Base-by-base conservation (phyloP, 192 early-diverging fungal species). In the Podila horticola region DNA sequence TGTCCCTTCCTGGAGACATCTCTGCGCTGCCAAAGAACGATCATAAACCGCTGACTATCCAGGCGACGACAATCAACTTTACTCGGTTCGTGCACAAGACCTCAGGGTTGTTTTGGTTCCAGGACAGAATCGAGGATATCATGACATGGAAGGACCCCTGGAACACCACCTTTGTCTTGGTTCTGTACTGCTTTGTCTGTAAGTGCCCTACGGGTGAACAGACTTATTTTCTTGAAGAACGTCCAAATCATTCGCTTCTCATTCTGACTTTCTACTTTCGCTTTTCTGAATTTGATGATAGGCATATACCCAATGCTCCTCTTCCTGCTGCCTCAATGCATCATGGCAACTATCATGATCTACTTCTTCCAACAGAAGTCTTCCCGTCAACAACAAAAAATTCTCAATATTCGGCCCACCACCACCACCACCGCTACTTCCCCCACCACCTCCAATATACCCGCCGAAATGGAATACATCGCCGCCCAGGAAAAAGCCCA, bases 131-230 rank as follows among this genome's bases (percentile, higher is more conserved):
- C 50, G 83, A 86, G n/a, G 82, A 88, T 45, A 62, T 95, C 20
- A 66, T 95, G 61, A 87, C 84, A 15, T 95, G 93, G 94, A 88
- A 92, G 67, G 91, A 92, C 62, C 84, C 92, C 1, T 71, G 90
- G 45, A 87, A 90, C 73, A 92, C 92, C 0, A 62, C 87, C 33
- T 74, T 86, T 55, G 82, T 85, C 11, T 71, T 90, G 72, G 81
- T 90, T 1, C 55, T 84, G 29, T 90, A 85, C 61, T 84, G 86
- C 66, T 77, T 88, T 73, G 58, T 88, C 62, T 91, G 88, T 5
- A 52, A 5, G 4, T 52, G 1, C 1, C 19, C 22, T 2, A 50
- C 31, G 31, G 20, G 49, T 8, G 20, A 50, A n/a, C n/a, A n/a
- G n/a, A n/a, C n/a, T n/a, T n/a, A n/a, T n/a, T n/a, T n/a, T n/a